Evolutionary conservation across 495 filamentous ascomycete species (phyloP).

Genomic region (Xylona heveae): DNA sequence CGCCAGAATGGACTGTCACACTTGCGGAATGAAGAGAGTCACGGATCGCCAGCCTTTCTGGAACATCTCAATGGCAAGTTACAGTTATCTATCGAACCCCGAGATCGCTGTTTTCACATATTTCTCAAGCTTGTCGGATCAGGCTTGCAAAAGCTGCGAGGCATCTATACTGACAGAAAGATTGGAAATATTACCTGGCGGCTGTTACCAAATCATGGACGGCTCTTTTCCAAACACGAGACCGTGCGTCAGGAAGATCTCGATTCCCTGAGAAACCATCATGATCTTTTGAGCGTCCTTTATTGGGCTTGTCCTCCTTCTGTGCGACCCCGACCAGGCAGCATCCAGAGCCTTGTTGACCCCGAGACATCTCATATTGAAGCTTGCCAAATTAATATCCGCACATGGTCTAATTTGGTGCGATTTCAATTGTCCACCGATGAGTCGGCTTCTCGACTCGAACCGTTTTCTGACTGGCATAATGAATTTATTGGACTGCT

Average conservation of each 20-base stretch:
- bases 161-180: slow-evolving; percentile 41
- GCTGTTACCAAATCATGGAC: slow-evolving; percentile 72
- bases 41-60: slow-evolving; percentile 59
- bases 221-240: slow-evolving; percentile 70
- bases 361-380: slow-evolving; percentile 63
- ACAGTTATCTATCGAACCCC: slow-evolving; percentile 32
- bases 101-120: slow-evolving; percentile 84
- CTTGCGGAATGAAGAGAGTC: slow-evolving; percentile 54
- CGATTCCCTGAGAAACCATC: slow-evolving; percentile 78
- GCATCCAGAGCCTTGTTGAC: slow-evolving; percentile 60
- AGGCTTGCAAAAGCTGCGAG: slow-evolving; percentile 38
- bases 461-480: slow-evolving; percentile 49
- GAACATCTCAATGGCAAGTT: slow-evolving; percentile 44
- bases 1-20: slow-evolving; percentile 49
- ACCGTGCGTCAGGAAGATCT: slow-evolving; percentile 50
- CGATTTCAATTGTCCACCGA: slow-evolving; percentile 47
- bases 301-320: slow-evolving; percentile 65
- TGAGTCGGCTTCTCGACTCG: slow-evolving; percentile 27
- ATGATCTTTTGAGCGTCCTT: slow-evolving; percentile 75
- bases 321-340: slow-evolving; percentile 43
- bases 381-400: slow-evolving; percentile 64
- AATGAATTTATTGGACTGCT: slow-evolving; percentile 14
- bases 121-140: slow-evolving; percentile 66
- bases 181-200: slow-evolving; percentile 58
- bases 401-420: slow-evolving; percentile 60